Conservation (phyloP, 2,329 filamentous ascomycete genomes). For the Claviceps pazoutovae region DNA sequence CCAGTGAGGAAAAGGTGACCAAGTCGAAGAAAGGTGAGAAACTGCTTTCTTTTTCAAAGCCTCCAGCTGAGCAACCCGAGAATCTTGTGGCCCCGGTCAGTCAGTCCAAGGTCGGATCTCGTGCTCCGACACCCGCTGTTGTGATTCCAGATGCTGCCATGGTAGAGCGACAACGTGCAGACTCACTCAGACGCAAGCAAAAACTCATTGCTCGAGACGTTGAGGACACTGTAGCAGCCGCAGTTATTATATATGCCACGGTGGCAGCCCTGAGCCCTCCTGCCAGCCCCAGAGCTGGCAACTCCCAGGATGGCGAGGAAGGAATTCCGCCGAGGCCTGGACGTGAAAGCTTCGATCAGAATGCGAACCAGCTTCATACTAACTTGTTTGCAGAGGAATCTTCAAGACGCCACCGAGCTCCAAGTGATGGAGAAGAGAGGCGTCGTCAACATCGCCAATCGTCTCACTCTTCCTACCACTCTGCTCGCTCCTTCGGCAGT, state of each 20-base stretch:
- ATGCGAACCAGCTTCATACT: constrained; percentile 31
- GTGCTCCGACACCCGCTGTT: constrained; percentile 31
- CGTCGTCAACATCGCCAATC: constrained; percentile 26
- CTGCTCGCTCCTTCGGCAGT: constrained; percentile 16
- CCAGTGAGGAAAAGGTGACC: constrained; percentile 19
- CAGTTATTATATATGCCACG: constrained; percentile 39
- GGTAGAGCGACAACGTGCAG: constrained; percentile 26
- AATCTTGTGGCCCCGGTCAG: background rate
- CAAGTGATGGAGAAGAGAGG: constrained; percentile 25
- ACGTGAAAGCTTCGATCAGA: background rate
- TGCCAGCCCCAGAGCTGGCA: constrained; percentile 16
- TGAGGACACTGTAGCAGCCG: constrained; percentile 40
- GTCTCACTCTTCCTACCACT: constrained; percentile 16
- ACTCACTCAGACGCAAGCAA: constrained; percentile 30
- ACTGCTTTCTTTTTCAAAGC: constrained; percentile 17
- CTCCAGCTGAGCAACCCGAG: background rate
- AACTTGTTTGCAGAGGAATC: constrained; percentile 42
- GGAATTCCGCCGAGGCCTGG: constrained; percentile 9
- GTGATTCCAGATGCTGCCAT: constrained; percentile 28
- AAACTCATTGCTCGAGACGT: constrained; percentile 30
- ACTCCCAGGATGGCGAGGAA: constrained; percentile 12
- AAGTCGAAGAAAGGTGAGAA: constrained; percentile 31
- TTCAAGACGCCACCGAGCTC: constrained; percentile 23
- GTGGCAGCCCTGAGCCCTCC: constrained; percentile 32
- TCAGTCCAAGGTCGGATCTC: constrained; percentile 9